Evolutionary conservation across 257 asterid genomes (phyloP), one percentile per base, ranked within the genome.

Genomic region (Leonotis leonurus): DNA sequence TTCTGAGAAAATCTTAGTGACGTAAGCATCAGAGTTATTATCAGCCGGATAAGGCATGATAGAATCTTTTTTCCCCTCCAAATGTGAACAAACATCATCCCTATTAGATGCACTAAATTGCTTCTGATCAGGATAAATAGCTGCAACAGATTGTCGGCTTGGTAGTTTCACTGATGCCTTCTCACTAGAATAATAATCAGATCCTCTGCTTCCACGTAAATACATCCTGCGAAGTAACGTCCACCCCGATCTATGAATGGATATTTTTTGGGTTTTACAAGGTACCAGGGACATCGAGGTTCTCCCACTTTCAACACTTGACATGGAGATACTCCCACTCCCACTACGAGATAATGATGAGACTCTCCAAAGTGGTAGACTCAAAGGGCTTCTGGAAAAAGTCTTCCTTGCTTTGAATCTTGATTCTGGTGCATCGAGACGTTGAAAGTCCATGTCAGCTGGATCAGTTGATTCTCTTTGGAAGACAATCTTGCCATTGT

Each of bases 401-500:
- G 67, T 60, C 64, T 62, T 81, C 67, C 85, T 78, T 71, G 62
- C 73, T 55, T 75, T 78, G 67, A 62, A 56, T 71, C 75, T 78
- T 44, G 83, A 68, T 64, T 71, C 81, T 51, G 66, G 59, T 63
- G 77, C 75, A 62, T 71, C 77, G 60, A 36, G 54, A 30, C 67
- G 66, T 59, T 65, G 72, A 44, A 65, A 74, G 45, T 71, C 83
- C 35, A 40, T 68, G 53, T 56, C 70, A 62, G 22, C n/a, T 43
- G 60, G 56, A 76, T 67, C 59, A 33, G 68, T 50, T 59, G 83
- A 72, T 55, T 48, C 82, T 60, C 84, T 81, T 62, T 62, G 78
- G 72, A 78, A 86, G 54, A 86, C 41, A 21, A 86, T 75, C 77
- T 86, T 89, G 12, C 95, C 95, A 59, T 82, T 86, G 73, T 76